Evolutionary conservation across 2,329 filamentous ascomycete genomes (phyloP).

Genomic region (Cercospora zeina): DNA sequence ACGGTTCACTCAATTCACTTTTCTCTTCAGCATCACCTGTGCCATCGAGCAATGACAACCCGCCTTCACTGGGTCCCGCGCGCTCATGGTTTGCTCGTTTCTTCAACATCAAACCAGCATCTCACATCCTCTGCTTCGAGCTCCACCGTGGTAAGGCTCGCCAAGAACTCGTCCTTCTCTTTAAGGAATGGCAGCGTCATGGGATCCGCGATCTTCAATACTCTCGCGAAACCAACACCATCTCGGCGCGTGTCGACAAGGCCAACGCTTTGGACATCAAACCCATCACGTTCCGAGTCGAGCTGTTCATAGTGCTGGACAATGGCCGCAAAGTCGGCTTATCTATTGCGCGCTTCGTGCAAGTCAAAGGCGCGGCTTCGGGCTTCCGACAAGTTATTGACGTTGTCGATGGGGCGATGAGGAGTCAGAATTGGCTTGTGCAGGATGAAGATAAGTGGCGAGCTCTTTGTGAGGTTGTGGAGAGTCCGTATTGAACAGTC

Average conservation of each 20-base stretch:
- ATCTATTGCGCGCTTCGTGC: constrained; percentile 80
- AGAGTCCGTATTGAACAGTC: constrained; percentile 25
- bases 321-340: constrained; percentile 75
- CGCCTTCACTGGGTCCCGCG: constrained; percentile 42
- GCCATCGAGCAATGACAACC: constrained; percentile 53
- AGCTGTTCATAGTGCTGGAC: constrained; percentile 87
- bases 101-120: constrained; percentile 84
- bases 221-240: constrained; percentile 74
- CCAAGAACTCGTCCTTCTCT: constrained; percentile 71
- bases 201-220: constrained; percentile 79
- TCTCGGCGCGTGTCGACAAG: constrained; percentile 74
- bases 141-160: constrained; percentile 71
- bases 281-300: constrained; percentile 81
- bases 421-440: constrained; percentile 65
- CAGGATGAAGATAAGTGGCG: constrained; percentile 53
- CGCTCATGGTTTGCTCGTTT: constrained; percentile 88
- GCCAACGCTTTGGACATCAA: constrained; percentile 80
- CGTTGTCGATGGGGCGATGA: constrained; percentile 69
- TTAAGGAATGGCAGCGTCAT: constrained; percentile 73
- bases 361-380: constrained; percentile 86
- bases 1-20: constrained; percentile 36
- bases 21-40: constrained; percentile 41
- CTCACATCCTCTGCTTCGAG: constrained; percentile 71
- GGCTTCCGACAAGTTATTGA: constrained; percentile 84
- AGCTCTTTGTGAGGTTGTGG: constrained; percentile 47